Evolutionary conservation across 495 filamentous ascomycete species (phyloP).

Genomic region (Haplographium delicatum): DNA sequence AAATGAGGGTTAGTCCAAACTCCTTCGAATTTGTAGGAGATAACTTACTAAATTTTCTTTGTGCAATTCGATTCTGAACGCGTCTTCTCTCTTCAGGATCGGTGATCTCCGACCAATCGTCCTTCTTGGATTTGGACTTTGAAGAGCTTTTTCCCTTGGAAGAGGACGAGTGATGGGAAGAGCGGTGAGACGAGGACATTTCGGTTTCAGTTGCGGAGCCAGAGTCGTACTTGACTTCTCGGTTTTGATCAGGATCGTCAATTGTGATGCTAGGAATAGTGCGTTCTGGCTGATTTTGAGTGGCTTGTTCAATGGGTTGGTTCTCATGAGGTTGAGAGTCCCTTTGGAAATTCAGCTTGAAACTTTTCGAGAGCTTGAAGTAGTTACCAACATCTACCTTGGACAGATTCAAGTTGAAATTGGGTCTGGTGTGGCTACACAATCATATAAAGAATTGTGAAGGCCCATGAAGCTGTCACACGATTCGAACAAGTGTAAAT

Average conservation of each 20-base stretch:
- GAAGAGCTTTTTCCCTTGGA: slow-evolving; percentile 22
- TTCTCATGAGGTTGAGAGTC: slow-evolving; percentile 19
- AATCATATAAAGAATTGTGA: background rate
- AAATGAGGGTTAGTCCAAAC: slow-evolving; percentile 3
- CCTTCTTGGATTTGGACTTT: slow-evolving; percentile 33
- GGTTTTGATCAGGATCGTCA: slow-evolving; percentile 21
- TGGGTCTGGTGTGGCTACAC: background rate
- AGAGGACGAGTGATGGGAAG: slow-evolving; percentile 19
- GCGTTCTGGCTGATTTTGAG: slow-evolving; percentile 9
- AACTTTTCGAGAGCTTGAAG: background rate
- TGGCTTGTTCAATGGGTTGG: slow-evolving; percentile 5
- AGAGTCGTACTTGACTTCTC: slow-evolving; percentile 10
- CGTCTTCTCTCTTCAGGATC: slow-evolving; percentile 55
- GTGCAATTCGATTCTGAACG: slow-evolving; percentile 56
- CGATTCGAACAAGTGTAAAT: background rate
- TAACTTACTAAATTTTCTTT: slow-evolving; percentile 55
- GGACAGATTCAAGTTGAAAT: background rate
- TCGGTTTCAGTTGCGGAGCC: slow-evolving; percentile 23
- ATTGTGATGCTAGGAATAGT: slow-evolving; percentile 21
- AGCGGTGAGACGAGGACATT: slow-evolving; percentile 25
- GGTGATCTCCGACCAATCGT: slow-evolving; percentile 56
- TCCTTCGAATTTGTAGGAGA: too few relatives aligned
- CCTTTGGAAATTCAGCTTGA: slow-evolving; percentile 13
- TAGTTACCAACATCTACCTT: slow-evolving; percentile 19
- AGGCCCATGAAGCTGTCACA: background rate